Evolutionary conservation across 1,284 basidiomycete genomes (phyloP).

Genomic region (Marasmius oreades): DNA sequence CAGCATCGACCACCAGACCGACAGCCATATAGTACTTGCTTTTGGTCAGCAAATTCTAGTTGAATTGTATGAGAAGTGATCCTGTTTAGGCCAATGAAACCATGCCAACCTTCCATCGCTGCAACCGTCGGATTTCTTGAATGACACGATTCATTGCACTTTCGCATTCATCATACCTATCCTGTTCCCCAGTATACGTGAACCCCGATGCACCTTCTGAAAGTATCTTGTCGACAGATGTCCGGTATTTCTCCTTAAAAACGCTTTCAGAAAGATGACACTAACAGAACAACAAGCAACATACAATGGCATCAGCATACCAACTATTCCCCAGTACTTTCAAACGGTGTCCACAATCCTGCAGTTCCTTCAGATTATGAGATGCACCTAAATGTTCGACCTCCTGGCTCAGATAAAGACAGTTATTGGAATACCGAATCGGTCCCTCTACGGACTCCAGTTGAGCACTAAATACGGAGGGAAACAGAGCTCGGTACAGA

Average conservation of each 20-base stretch:
- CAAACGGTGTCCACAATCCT: constrained; percentile 47
- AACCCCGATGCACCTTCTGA: constrained; percentile 66
- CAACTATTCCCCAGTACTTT: constrained; percentile 58
- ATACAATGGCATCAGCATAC: constrained; percentile 66
- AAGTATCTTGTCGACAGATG: constrained; percentile 39
- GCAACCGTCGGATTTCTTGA: constrained; percentile 62
- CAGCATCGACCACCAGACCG: constrained; percentile 74
- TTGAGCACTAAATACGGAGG: constrained; percentile 57
- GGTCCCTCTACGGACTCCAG: constrained; percentile 54
- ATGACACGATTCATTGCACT: constrained; percentile 65
- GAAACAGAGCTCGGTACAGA: constrained; percentile 79
- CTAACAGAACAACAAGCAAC: not conserved
- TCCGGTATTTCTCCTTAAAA: constrained; percentile 34
- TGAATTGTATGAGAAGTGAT: not conserved
- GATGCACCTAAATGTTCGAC: constrained; percentile 35
- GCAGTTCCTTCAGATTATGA: constrained; percentile 21
- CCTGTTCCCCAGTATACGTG: constrained; percentile 67
- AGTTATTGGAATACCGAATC: constrained; percentile 89
- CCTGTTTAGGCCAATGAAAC: not conserved
- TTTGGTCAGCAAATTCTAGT: constrained; percentile 54
- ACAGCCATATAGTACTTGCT: constrained; percentile 67
- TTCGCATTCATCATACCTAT: constrained; percentile 78
- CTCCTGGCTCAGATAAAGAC: constrained; percentile 61
- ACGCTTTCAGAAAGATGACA: constrained; percentile 1
- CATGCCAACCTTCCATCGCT: constrained; percentile 68